These are phyloP conservation scores for Penicillium crustosum DNA, from an alignment of 2,329 filamentous ascomycete genomes.

Conservation along the genomic window DNA sequence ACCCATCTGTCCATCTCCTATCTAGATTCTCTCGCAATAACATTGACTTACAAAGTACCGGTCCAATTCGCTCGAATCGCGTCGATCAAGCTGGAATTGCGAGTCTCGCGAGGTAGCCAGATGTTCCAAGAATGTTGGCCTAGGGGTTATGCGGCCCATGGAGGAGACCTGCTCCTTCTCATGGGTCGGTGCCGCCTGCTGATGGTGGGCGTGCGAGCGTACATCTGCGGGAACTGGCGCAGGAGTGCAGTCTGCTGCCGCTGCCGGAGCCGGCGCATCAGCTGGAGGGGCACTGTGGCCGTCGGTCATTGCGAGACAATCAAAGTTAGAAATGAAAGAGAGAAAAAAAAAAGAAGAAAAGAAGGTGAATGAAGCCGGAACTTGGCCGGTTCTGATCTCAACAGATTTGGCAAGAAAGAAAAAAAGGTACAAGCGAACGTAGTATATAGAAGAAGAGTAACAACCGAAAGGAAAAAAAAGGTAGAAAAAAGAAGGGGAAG, in stretches of 20 bases:
- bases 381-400: slow-evolving; percentile 1
- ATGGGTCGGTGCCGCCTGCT: slow-evolving; percentile 12
- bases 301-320: slow-evolving; percentile 20
- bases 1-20: background rate
- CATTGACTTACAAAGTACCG: slow-evolving; percentile 58
- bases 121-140: slow-evolving; percentile 37
- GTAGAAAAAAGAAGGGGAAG: slow-evolving; percentile 7
- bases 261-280: slow-evolving; percentile 14
- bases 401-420: slow-evolving; percentile 1
- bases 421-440: slow-evolving; percentile 3
- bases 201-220: slow-evolving; percentile 15
- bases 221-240: slow-evolving; percentile 19
- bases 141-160: slow-evolving; percentile 28
- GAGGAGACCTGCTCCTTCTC: slow-evolving; percentile 27
- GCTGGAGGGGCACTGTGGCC: slow-evolving; percentile 15
- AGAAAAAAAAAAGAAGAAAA: slow-evolving; percentile 5
- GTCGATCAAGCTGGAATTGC: slow-evolving; percentile 32
- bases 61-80: slow-evolving; percentile 51
- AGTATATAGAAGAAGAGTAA: background rate
- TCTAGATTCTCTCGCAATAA: background rate
- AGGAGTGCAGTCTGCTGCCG: slow-evolving; percentile 14
- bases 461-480: slow-evolving; percentile 1
- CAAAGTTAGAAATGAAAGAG: background rate
- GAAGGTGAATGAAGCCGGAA: background rate
- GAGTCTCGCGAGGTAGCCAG: slow-evolving; percentile 33